A percentile compares a stretch with the other conserved stretches of the same genome.
These are phyloP conservation scores for Diaporthe sp. DNA, from an alignment of 2,329 filamentous ascomycete species.

Conservation along the genomic window DNA sequence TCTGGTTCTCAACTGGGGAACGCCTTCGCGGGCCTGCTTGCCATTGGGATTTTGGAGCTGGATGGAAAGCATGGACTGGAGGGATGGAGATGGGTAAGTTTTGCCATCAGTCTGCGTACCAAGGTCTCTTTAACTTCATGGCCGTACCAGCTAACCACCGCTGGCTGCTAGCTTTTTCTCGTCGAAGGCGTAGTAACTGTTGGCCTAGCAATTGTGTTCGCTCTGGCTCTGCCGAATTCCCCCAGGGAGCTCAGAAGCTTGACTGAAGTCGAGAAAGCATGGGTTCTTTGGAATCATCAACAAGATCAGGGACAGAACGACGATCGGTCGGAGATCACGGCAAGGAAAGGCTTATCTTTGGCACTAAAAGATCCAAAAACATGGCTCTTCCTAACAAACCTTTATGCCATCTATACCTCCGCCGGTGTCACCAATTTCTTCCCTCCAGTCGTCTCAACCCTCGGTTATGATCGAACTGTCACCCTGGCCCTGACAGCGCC, in stretches of 20 bases:
- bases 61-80: conserved; percentile 43
- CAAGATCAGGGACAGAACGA: conserved; percentile 10
- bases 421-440: conserved; percentile 19
- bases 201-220: neutral
- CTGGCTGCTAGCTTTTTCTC: conserved; percentile 41
- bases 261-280: neutral
- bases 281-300: neutral
- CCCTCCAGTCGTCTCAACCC: neutral
- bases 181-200: conserved; percentile 45
- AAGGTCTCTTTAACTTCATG: neutral
- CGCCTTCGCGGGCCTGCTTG: conserved; percentile 53
- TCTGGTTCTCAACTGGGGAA: conserved; percentile 48
- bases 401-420: neutral
- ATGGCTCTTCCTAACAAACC: neutral
- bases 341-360: neutral
- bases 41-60: conserved; percentile 47
- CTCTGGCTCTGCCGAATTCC: neutral
- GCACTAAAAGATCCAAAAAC: neutral
- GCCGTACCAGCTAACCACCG: conserved; percentile 32
- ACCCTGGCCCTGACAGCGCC: neutral
- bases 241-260: neutral
- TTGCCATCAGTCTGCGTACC: conserved; percentile 6
- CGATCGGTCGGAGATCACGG: conserved; percentile 1
- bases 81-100: conserved; percentile 47
- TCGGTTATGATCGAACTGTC: neutral